Base-by-base conservation (phyloP, 805 yeast genomes). In the Kuraishia capsulata region DNA sequence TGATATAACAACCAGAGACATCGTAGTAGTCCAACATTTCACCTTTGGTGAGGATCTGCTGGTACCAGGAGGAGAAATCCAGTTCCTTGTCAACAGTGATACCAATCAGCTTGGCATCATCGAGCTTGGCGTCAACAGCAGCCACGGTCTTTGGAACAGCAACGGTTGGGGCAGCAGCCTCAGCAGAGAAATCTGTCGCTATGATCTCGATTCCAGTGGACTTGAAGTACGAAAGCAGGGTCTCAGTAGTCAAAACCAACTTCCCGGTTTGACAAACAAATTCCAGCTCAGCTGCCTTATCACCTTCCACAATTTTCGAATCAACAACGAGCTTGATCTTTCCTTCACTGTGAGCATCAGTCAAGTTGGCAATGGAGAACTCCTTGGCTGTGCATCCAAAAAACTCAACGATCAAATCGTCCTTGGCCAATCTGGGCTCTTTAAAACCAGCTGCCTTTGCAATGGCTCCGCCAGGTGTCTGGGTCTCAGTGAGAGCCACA, bases 21-120 rank as follows among this genome's bases (percentile, higher is more conserved):
- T 94, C 98, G 58, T 92, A 92, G 71, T 92, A 92, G 61, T 94
- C 98, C 53, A 92, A 73, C 96, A 94, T 86, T 64, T 92, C 99
- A 64, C 96, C 95, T 67, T 92, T 92, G 54, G 94, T 84, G 48
- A 89, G 73, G 42, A 94, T 81, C 69, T 92, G 98, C 53, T 89
- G 89, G 69, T 92, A 92, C 99, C 99, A 92, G 38, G 88, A 78
- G 44, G 98, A 79, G 71, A 92, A 92, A 59, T 92, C 98, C 53
- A 77, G 70, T 45, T 78, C 76, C 66, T 92, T 92, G 63, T 87
- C 95, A 37, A 84, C 95, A 34, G 97, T 92, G 59, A 92, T 90
- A 63, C 98, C 98, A 50, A 92, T 85, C 53, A 89, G 67, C 54
- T 90, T 88, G 36, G 95, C 92, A 55, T 85, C 95, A 42, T 78